Base-by-base conservation (phyloP, 2,329 filamentous ascomycete genomes). In the Lomentospora prolificans region DNA sequence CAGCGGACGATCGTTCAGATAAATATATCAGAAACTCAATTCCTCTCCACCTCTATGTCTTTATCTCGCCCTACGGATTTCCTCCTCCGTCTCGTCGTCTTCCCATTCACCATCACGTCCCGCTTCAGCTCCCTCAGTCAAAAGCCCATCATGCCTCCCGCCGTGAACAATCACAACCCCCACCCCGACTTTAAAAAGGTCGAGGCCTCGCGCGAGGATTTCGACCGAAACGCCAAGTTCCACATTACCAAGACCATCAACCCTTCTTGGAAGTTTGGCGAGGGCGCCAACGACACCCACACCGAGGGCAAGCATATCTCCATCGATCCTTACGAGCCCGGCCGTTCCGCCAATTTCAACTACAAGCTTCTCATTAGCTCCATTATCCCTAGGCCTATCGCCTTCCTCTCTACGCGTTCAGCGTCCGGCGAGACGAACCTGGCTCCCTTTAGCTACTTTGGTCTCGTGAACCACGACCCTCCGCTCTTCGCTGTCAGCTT, bases 341-440 rank as follows among this genome's bases (percentile, higher is more conserved):
- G 84, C 30, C 80, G 91, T 0, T 78, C 83, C 0, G 71, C 81
- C 0, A 72, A 75, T 1, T 83, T 80, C 72, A 96, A 96, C 77
- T 96, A 97, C 80, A 96, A 95, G 72, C 80, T 96, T 12, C 76
- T 96, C 59, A 95, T 96, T 69, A 88, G 84, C 17, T 84, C 82
- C 60, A 82, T 96, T 61, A 79, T 90, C 14, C 92, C 92, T 1
- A 82, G 92, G 10, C 92, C 92, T 10, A 86, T 96, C 65, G 82
- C 79, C 54, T 80, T 85, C 67, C 65, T 85, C 30, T 81, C 77
- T 58, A 81, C 82, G 8, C 66, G 70, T 55, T 74, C 75, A 22
- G 62, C 69, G 3, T 86, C 90, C 64, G 89, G 87, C 22, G 69
- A 64, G 31, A 75, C 60, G 60, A 97, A 96, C 70, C 77, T 96